A percentile compares a stretch with the other conserved stretches of the same genome.
phyloP scores from a whole-genome alignment of 2,329 filamentous ascomycete species.

The Colletotrichum sp. region DNA sequence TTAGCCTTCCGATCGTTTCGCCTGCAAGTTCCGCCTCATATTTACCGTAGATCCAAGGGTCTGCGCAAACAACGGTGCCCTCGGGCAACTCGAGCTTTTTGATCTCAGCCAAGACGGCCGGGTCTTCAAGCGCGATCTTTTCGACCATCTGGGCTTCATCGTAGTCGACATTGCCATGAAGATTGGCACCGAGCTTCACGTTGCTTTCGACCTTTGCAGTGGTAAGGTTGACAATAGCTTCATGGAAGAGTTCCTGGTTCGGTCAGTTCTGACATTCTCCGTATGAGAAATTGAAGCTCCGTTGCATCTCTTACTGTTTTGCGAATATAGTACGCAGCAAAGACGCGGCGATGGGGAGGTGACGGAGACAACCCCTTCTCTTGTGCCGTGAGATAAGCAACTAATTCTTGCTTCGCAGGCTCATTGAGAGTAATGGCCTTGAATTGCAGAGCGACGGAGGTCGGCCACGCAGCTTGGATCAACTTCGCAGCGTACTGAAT shows the following conservation, averaged over 20 bases:
- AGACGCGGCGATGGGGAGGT: conserved; percentile 52
- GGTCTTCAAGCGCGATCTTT: conserved; percentile 57
- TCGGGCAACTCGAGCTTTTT: conserved; percentile 66
- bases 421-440: conserved; percentile 67
- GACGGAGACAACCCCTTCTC: conserved; percentile 37
- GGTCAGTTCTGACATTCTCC: neutral
- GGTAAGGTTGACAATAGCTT: conserved; percentile 60
- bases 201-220: conserved; percentile 58
- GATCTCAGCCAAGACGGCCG: conserved; percentile 63
- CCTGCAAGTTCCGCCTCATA: neutral
- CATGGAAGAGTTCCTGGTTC: conserved; percentile 64
- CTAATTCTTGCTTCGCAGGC: conserved; percentile 56
- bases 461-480: conserved; percentile 59
- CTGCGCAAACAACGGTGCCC: conserved; percentile 61
- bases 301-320: conserved; percentile 55
- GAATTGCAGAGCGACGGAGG: conserved; percentile 62
- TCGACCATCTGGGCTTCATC: conserved; percentile 66
- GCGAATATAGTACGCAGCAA: conserved; percentile 63
- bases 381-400: conserved; percentile 56
- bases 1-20: neutral
- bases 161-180: conserved; percentile 64
- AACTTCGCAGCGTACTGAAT: conserved; percentile 56
- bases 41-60: conserved; percentile 34
- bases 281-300: neutral
- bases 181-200: conserved; percentile 60